Conservation (phyloP, 345 rosid genomes). For the Angophora floribunda region DNA sequence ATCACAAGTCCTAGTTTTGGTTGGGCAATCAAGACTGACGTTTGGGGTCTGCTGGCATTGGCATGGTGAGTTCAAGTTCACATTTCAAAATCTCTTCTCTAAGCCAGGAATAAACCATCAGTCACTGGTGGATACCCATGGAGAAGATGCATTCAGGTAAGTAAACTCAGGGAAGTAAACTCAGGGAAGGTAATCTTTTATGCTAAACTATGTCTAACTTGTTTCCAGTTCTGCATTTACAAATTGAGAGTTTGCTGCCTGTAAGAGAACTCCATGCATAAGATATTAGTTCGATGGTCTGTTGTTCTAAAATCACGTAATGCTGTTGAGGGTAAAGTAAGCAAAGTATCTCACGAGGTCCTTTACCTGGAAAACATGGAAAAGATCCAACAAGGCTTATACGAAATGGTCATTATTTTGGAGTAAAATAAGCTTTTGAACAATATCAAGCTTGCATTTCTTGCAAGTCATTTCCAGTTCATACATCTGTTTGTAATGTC, state of each 20-base stretch:
- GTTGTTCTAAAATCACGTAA: background rate
- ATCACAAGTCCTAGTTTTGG: background rate
- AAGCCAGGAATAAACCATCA: background rate
- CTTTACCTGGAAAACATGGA: background rate
- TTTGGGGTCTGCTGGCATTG: background rate
- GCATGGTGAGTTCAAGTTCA: background rate
- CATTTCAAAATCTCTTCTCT: background rate
- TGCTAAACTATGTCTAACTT: background rate
- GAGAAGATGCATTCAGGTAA: background rate
- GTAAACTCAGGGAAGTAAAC: background rate
- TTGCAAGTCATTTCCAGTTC: background rate
- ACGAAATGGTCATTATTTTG: background rate
- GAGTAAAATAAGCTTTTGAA: background rate
- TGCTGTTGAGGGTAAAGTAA: background rate
- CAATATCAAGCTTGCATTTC: background rate
- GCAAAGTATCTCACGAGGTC: background rate
- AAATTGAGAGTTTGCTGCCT: background rate
- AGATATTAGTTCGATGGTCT: background rate
- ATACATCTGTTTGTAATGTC: background rate
- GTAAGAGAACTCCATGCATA: background rate
- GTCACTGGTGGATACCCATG: background rate
- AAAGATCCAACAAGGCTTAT: background rate
- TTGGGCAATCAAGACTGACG: background rate
- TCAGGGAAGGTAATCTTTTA: background rate
- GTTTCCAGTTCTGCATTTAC: background rate